Evolutionary conservation across 2,329 filamentous ascomycete species (phyloP).

Genomic region (Trichoderma guizhouense): DNA sequence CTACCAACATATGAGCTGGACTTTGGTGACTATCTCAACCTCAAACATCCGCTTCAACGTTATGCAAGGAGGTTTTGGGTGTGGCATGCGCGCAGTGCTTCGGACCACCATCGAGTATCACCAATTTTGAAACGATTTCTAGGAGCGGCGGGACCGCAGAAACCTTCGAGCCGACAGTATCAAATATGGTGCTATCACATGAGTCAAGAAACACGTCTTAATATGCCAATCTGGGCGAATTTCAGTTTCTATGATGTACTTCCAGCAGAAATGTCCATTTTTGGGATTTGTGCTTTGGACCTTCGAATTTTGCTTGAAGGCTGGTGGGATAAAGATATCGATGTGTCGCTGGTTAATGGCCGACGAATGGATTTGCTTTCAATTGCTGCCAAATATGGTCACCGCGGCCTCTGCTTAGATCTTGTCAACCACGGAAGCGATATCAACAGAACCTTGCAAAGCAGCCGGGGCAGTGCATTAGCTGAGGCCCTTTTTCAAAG

Average conservation of each 20-base stretch:
- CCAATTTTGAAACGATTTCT: neutral
- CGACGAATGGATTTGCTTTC: neutral
- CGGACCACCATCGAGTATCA: neutral
- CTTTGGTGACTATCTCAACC: neutral
- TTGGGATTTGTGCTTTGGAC: neutral
- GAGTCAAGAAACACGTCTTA: too few species aligned
- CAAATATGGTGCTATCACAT: neutral
- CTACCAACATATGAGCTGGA: neutral
- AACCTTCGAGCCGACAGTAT: neutral
- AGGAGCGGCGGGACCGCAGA: neutral
- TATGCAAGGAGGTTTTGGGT: neutral
- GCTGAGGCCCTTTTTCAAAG: neutral
- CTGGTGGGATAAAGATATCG: neutral
- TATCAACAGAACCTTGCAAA: neutral
- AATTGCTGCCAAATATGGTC: neutral
- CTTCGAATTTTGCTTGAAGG: neutral
- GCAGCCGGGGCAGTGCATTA: accelerated
- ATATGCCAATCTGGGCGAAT: too few species aligned
- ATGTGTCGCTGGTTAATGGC: neutral
- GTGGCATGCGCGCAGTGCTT: neutral
- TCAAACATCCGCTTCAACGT: neutral
- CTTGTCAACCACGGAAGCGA: neutral
- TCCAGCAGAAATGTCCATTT: neutral
- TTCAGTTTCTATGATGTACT: too few species aligned
- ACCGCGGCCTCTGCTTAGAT: neutral